These are phyloP conservation scores for Apiospora aurea DNA, from an alignment of 2,329 filamentous ascomycete genomes.

Conservation along the genomic window DNA sequence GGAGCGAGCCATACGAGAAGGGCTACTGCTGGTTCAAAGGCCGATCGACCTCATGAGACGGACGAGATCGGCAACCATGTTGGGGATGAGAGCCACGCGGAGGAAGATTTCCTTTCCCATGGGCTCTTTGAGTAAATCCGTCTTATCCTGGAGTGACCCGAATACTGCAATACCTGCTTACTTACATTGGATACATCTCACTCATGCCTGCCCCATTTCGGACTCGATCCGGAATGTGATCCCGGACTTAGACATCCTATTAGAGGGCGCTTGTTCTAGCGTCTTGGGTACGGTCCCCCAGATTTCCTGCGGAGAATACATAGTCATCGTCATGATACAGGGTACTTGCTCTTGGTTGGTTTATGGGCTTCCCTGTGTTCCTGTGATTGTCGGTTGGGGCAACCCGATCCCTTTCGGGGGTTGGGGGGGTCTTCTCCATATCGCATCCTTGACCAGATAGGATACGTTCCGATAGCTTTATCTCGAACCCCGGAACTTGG, in stretches of 20 bases:
- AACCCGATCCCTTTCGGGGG: constrained; percentile 7
- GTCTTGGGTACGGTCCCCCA: background rate
- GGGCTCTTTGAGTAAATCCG: background rate
- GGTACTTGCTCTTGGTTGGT: background rate
- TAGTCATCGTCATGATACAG: background rate
- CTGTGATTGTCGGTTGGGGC: background rate
- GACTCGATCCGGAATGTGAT: too few relatives aligned
- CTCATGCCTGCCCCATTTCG: too few relatives aligned
- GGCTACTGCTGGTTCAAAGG: background rate
- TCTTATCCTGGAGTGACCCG: background rate
- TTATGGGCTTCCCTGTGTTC: background rate
- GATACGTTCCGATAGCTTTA: constrained; percentile 10
- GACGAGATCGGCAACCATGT: background rate
- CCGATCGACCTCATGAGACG: background rate
- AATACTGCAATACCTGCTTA: too few relatives aligned
- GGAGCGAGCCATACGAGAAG: background rate
- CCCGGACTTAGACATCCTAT: too few relatives aligned
- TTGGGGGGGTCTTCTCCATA: background rate
- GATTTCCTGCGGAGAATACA: background rate
- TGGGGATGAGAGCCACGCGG: background rate
- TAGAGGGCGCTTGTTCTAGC: background rate
- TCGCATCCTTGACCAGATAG: background rate
- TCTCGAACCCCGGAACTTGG: background rate
- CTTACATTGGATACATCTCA: too few relatives aligned
- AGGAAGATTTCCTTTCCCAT: background rate